Base-by-base conservation (phyloP, 371 early-diverging fungal genomes). In the Fennellomyces sp. region DNA sequence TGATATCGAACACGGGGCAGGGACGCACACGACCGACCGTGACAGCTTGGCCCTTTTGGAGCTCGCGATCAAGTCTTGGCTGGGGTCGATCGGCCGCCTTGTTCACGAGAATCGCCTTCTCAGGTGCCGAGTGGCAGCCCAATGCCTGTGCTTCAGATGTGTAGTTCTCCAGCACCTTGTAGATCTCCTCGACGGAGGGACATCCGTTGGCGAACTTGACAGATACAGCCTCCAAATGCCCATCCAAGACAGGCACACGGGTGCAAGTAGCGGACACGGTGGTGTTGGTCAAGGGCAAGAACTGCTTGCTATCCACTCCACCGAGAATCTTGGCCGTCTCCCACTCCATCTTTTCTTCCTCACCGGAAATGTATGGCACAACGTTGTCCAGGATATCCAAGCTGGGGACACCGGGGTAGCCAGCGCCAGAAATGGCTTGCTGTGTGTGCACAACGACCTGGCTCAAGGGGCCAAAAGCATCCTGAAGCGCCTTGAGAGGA, bases 371-470 rank as follows among this genome's bases (percentile, higher is more conserved):
- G 65, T 85, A 88, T 26, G 98, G 98, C 26, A 97, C 94, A 23
- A 97, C 81, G 71, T 97, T 98, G 71, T 94, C 97, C 59, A 94
- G 67, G 56, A 97, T 95, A 71, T 97, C 98, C 53, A 97, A 77
- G 31, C 93, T 91, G 6, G 94, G 81, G 0, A 97, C 94, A 58
- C 98, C 98, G 1, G 98, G 97, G 77, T 97, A 97, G 23, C 98
- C 97, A 4, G 97, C 96, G 42, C 98, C 93, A 4, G 94, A 94
- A 65, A 97, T 90, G 31, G 98, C 97, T 81, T 98, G 98, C 83
- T 96, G 86, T 25, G 97, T 96, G 30, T 87, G 83, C 41, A 98
- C 96, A 15, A 90, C 73, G 38, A 94, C 86, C 47, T 85, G 84
- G 33, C 74, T 70, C 45, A 96, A 56, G 27, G 92, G 91, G 2